A percentile compares a stretch with the other conserved stretches of the same genome.
These are phyloP conservation scores for Fusarium musae DNA, from an alignment of 2,329 filamentous ascomycete species.

Conservation along the genomic window DNA sequence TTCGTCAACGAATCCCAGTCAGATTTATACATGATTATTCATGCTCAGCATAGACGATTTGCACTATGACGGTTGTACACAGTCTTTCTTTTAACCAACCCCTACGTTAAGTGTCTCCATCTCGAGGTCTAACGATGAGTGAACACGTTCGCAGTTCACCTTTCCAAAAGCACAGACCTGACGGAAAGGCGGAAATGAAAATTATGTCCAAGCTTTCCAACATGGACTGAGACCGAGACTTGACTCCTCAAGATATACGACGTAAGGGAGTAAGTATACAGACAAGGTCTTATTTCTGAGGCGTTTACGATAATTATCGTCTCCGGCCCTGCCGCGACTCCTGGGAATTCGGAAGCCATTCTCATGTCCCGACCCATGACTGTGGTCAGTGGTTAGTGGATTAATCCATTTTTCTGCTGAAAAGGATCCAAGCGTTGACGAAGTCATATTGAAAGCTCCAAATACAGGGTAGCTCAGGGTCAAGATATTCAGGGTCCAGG, in stretches of 20 bases:
- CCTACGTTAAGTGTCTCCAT: slow-evolving; percentile 22
- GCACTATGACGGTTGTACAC: background rate
- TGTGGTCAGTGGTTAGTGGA: background rate
- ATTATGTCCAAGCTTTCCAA: slow-evolving; percentile 37
- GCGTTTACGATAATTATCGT: background rate
- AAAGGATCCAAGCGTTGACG: slow-evolving; percentile 10
- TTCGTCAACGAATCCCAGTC: background rate
- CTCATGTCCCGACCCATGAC: background rate
- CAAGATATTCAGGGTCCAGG: slow-evolving; percentile 27
- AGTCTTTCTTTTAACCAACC: slow-evolving; percentile 2
- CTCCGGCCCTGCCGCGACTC: background rate
- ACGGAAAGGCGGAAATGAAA: slow-evolving; percentile 41
- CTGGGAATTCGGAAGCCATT: slow-evolving; percentile 11
- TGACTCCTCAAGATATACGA: slow-evolving; percentile 15
- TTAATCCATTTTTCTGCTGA: background rate
- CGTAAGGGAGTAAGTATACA: slow-evolving; percentile 10
- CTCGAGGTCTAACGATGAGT: slow-evolving; percentile 31
- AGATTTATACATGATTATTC: slow-evolving; percentile 13
- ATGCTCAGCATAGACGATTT: slow-evolving; percentile 1
- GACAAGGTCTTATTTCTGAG: slow-evolving; percentile 25
- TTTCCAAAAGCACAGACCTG: slow-evolving; percentile 33
- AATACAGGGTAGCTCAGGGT: slow-evolving; percentile 28
- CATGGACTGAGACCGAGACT: slow-evolving; percentile 5
- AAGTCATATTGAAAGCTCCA: slow-evolving; percentile 5
- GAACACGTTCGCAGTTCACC: slow-evolving; percentile 35